phyloP scores from a whole-genome alignment of 192 early-diverging fungal species.

The Podila epigama region DNA sequence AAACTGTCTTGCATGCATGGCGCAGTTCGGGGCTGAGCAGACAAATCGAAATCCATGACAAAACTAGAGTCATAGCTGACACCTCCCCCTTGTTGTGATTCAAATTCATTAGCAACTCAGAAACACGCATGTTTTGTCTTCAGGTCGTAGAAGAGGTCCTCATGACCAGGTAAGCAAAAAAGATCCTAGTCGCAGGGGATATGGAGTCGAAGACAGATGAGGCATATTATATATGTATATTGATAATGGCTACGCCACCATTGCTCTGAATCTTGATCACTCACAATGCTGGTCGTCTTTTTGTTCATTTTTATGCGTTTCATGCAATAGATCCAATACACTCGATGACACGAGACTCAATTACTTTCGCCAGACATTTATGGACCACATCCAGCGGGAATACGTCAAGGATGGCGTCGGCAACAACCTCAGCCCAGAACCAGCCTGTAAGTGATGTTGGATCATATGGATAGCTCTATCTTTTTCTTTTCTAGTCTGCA shows the following conservation, averaged over 20 bases:
- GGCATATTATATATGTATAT: too few species aligned
- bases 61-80: background rate
- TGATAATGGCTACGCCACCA: constrained; percentile 25
- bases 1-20: too few species aligned
- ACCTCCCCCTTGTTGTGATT: background rate
- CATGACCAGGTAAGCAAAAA: constrained; percentile 55
- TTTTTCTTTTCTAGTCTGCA: too few species aligned
- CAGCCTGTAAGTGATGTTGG: constrained; percentile 62
- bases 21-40: too few species aligned
- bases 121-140: constrained; percentile 85
- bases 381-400: constrained; percentile 66
- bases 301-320: background rate
- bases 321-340: constrained; percentile 50
- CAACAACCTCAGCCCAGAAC: constrained; percentile 53
- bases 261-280: constrained; percentile 16
- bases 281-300: background rate
- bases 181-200: too few species aligned
- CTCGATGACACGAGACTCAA: constrained; percentile 58
- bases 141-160: constrained; percentile 82
- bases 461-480: too few species aligned
- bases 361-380: constrained; percentile 62
- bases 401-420: constrained; percentile 52
- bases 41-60: background rate
- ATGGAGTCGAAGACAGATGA: too few species aligned
- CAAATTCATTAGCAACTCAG: constrained; percentile 60